Percentiles rank a stretch among this genome's conserved stretches.
Conservation (phyloP, 2,329 filamentous ascomycete species). For the Parafenestella ontariensis region DNA sequence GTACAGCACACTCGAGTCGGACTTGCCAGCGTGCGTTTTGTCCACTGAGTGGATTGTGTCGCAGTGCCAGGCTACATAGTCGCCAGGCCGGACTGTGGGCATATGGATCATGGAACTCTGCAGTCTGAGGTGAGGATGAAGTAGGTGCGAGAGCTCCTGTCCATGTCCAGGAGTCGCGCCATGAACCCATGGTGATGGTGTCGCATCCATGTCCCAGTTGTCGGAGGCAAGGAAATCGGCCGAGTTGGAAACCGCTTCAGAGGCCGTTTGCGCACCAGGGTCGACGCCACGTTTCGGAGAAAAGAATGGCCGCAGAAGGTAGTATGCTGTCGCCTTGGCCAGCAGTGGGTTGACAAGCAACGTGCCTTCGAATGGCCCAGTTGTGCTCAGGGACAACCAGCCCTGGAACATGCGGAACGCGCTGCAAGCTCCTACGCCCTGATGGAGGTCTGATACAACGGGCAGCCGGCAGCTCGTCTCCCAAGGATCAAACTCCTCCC, state of each 20-base stretch:
- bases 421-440: constrained; percentile 80
- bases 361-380: constrained; percentile 77
- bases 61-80: constrained; percentile 82
- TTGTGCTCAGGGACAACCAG: constrained; percentile 82
- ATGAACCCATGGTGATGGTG: constrained; percentile 68
- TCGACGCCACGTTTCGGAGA: constrained; percentile 54
- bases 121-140: constrained; percentile 75
- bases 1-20: constrained; percentile 85
- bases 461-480: constrained; percentile 73
- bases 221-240: constrained; percentile 56
- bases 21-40: constrained; percentile 71
- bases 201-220: constrained; percentile 67
- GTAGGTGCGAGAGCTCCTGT: constrained; percentile 69
- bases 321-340: constrained; percentile 77
- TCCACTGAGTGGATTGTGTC: constrained; percentile 85
- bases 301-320: constrained; percentile 86
- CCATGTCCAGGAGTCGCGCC: constrained; percentile 73
- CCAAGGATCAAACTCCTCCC: constrained; percentile 85
- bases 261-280: constrained; percentile 41
- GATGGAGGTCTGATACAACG: constrained; percentile 77
- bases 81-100: constrained; percentile 72
- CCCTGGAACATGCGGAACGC: constrained; percentile 92
- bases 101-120: constrained; percentile 74
- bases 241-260: constrained; percentile 39
- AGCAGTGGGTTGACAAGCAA: constrained; percentile 82